A percentile compares a stretch with the other conserved stretches of the same genome.
Conservation (phyloP, 208 protist species). For the Naegleria gruberi region DNA sequence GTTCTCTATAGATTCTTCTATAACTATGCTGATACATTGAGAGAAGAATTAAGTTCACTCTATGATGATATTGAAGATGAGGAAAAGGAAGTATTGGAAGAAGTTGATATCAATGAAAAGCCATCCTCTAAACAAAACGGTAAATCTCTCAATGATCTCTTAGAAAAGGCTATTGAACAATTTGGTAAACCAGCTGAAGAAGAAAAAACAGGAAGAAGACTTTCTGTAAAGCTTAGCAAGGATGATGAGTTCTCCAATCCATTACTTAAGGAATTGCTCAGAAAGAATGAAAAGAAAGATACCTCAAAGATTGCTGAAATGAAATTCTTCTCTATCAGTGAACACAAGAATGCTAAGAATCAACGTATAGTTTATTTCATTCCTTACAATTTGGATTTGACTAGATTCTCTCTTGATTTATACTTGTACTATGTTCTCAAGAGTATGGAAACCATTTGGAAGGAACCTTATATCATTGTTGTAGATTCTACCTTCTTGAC, state of each 20-base stretch:
- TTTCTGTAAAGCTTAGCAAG: background rate
- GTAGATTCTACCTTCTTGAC: background rate
- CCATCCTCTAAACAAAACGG: background rate
- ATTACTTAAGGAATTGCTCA: background rate
- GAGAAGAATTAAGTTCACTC: background rate
- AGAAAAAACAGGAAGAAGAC: background rate
- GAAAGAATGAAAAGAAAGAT: background rate
- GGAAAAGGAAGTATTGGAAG: background rate
- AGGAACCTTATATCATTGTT: background rate
- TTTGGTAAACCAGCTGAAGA: background rate
- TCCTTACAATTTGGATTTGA: background rate
- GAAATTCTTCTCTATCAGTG: background rate
- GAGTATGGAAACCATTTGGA: background rate
- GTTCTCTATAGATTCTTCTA: background rate
- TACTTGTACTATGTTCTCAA: background rate
- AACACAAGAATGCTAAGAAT: background rate
- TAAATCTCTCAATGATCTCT: background rate
- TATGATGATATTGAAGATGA: background rate
- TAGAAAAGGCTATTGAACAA: background rate
- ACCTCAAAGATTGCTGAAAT: background rate
- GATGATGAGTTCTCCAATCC: background rate
- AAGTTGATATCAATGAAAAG: background rate
- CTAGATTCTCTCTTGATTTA: background rate
- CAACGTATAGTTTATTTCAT: slow-evolving; percentile 1
- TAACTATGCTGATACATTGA: background rate